Base-by-base conservation (phyloP, 441 rosid genomes). In the Populus trichocarpa region DNA sequence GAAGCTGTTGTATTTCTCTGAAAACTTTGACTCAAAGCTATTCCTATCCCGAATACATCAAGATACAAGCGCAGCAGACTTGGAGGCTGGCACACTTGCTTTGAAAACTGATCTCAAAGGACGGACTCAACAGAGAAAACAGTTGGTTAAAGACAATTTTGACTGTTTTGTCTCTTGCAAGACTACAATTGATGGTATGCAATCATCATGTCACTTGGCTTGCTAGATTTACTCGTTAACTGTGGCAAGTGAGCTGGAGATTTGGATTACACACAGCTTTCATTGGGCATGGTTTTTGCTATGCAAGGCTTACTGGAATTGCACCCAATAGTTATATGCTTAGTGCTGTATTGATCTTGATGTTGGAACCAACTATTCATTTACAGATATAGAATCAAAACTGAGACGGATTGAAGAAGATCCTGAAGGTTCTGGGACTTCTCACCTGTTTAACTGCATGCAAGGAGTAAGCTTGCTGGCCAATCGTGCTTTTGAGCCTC, bases 91-190 rank as follows among this genome's bases (percentile, higher is more conserved):
- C 81, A 93, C 99, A 70, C 98, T 91, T 86, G 92, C 92, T 86
- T 87, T 96, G 53, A 96, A 94, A 89, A 92, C 95, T 81, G 98
- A 96, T 87, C 92, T 96, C 66, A 88, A 89, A 84, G 99, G 99
- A 68, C 91, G 98, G 81, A 92, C 96, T 78, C 91, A 89, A 76
- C 98, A 96, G 81, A 90, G 96, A 81, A 96, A 96, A 85, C 97
- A 96, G 79, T 84, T 96, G 87, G 99, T 96, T 68, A 96, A 94
- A 84, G 95, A 96, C 85, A 96, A 96, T 79, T 96, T 96, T 81
- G 99, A 96, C 83, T 96, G 99, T 86, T 96, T 96, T 86, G 99
- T 96, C 87, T 96, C 98, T 22, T 96, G 99, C 89, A 96, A 96
- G 88, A 96, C 97, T 46, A 96, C 98, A 53, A 96, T 96, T 87